Conservation (phyloP, 1,284 basidiomycete genomes). For the Cutaneotrichosporon cyanovorans region DNA sequence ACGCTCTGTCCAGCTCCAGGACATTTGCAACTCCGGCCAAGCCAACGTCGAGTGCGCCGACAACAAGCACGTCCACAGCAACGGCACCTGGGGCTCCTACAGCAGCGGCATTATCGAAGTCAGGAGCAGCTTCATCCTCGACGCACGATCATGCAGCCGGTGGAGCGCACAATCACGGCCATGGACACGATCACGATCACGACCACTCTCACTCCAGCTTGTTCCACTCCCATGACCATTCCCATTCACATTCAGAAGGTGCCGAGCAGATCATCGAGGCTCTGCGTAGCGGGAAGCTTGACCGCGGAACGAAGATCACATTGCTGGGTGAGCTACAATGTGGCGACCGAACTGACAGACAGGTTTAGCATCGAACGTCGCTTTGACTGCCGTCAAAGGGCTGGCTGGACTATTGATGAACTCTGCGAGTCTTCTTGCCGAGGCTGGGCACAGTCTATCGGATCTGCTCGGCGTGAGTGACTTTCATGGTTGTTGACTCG, state of each 20-base stretch:
- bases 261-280: slow-evolving; percentile 65
- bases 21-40: too few species aligned
- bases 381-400: slow-evolving; percentile 75
- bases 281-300: slow-evolving; percentile 58
- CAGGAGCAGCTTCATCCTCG: too few species aligned
- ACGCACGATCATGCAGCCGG: background rate
- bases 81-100: too few species aligned
- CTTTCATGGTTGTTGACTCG: background rate
- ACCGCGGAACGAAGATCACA: slow-evolving; percentile 75
- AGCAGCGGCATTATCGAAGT: too few species aligned
- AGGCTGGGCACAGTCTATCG: slow-evolving; percentile 88
- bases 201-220: slow-evolving; percentile 53
- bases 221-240: slow-evolving; percentile 46
- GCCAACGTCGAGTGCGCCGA: too few species aligned
- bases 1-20: too few species aligned
- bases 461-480: slow-evolving; percentile 50
- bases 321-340: slow-evolving; percentile 50
- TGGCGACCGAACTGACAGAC: background rate
- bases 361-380: slow-evolving; percentile 79
- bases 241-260: slow-evolving; percentile 55
- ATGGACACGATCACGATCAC: slow-evolving; percentile 43
- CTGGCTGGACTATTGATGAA: slow-evolving; percentile 73
- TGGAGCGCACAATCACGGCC: background rate
- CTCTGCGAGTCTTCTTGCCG: slow-evolving; percentile 83
- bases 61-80: too few species aligned